Evolutionary conservation across 345 rosid species (phyloP).

Genomic region (Luvunga scandens): DNA sequence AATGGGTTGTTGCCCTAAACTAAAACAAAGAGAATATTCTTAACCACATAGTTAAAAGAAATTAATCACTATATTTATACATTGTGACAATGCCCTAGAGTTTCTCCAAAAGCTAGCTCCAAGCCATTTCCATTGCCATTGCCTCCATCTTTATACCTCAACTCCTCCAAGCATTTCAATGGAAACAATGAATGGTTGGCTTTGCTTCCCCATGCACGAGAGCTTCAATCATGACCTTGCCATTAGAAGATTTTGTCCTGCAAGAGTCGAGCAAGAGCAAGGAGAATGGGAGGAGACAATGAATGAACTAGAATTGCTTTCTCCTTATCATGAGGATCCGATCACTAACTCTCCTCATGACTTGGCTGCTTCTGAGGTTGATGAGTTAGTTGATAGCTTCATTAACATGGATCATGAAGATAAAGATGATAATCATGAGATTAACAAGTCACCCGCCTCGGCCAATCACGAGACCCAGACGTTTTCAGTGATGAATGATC

Average conservation of each 20-base stretch:
- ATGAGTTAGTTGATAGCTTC: conserved; percentile 61
- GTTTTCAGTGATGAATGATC: conserved; percentile 19
- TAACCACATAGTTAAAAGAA: conserved; percentile 9
- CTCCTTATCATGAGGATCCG: conserved; percentile 15
- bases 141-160: background rate
- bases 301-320: conserved; percentile 26
- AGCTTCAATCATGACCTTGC: conserved; percentile 51
- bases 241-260: conserved; percentile 61
- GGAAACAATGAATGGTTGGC: conserved; percentile 39
- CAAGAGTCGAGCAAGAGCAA: conserved; percentile 48
- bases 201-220: conserved; percentile 35
- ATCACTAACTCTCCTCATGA: conserved; percentile 14
- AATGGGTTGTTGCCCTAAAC: background rate
- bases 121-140: background rate
- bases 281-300: conserved; percentile 34
- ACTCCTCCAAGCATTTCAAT: conserved; percentile 25
- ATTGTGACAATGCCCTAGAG: background rate
- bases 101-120: background rate
- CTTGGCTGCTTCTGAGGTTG: conserved; percentile 43
- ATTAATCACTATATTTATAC: background rate
- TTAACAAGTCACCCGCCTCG: background rate
- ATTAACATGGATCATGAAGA: conserved; percentile 37
- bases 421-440: conserved; percentile 6
- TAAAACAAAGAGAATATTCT: conserved; percentile 31
- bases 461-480: conserved; percentile 2